Percentiles rank a stretch among this genome's conserved stretches.
Evolutionary conservation across 2,329 filamentous ascomycete genomes (phyloP).

Genomic region (Ceratocystis cacaofunesta): DNA sequence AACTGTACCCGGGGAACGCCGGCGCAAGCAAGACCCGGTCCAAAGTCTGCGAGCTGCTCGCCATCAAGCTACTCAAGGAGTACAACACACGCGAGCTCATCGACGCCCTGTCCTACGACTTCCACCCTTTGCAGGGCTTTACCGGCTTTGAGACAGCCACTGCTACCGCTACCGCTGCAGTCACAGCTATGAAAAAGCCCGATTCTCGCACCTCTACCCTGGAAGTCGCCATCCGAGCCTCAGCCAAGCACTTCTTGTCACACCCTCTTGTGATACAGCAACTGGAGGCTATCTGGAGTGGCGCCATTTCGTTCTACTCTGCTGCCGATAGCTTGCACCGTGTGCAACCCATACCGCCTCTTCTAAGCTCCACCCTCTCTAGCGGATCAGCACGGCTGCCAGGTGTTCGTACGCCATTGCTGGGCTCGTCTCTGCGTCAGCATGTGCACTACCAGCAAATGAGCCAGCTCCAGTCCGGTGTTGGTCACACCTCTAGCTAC

Average conservation of each 20-base stretch:
- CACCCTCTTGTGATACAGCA: slow-evolving; percentile 88
- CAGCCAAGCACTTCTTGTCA: slow-evolving; percentile 81
- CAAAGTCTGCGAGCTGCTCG: slow-evolving; percentile 77
- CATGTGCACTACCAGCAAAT: slow-evolving; percentile 12
- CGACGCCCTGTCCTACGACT: slow-evolving; percentile 88
- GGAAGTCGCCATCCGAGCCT: slow-evolving; percentile 83
- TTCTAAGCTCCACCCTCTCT: slow-evolving; percentile 6
- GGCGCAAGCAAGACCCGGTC: slow-evolving; percentile 73
- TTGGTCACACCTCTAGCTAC: not conserved
- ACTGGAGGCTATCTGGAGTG: slow-evolving; percentile 93
- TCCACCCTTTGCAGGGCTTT: slow-evolving; percentile 78
- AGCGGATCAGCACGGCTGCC: not conserved
- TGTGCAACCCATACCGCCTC: slow-evolving; percentile 24
- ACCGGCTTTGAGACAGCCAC: slow-evolving; percentile 31
- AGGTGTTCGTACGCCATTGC: slow-evolving; percentile 13
- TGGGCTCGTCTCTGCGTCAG: slow-evolving; percentile 2
- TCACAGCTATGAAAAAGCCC: slow-evolving; percentile 24
- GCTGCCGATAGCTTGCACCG: slow-evolving; percentile 74
- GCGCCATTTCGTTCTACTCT: slow-evolving; percentile 87
- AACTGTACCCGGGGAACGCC: slow-evolving; percentile 67
- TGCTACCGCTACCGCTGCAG: slow-evolving; percentile 26
- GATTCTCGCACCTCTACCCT: slow-evolving; percentile 70
- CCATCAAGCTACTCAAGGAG: slow-evolving; percentile 79
- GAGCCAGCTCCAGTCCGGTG: not conserved
- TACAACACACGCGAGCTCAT: slow-evolving; percentile 81